Conservation (phyloP, 257 asterid species). For the Capsicum pubescens region DNA sequence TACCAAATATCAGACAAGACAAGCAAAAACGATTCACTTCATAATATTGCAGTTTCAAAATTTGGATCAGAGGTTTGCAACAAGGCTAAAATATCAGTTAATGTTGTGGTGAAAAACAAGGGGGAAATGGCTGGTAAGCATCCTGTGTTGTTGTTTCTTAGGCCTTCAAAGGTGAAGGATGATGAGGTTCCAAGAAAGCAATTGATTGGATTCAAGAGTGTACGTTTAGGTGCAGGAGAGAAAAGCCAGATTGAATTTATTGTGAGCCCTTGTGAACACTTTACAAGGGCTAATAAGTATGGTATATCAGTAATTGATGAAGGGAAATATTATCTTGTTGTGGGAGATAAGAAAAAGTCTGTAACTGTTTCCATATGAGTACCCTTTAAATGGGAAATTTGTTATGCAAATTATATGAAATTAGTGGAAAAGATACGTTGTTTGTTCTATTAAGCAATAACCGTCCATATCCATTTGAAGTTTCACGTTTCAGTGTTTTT, state of each 20-base stretch:
- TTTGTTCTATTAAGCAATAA: no score
- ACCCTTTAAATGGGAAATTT: slow-evolving; percentile 10
- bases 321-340: slow-evolving; percentile 47
- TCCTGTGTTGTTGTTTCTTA: slow-evolving; percentile 53
- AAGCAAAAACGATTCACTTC: background rate
- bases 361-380: slow-evolving; percentile 41
- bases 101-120: slow-evolving; percentile 46
- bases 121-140: slow-evolving; percentile 59
- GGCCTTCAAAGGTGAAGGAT: slow-evolving; percentile 28
- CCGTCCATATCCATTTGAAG: no score
- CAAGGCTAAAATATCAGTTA: slow-evolving; percentile 40
- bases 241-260: slow-evolving; percentile 44
- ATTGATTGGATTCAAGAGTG: slow-evolving; percentile 57
- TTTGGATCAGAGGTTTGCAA: slow-evolving; percentile 43
- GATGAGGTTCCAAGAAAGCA: slow-evolving; percentile 48
- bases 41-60: slow-evolving; percentile 39
- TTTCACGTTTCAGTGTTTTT: no score
- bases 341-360: slow-evolving; percentile 53
- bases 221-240: slow-evolving; percentile 44
- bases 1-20: background rate
- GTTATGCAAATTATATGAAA: no score
- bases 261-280: slow-evolving; percentile 57
- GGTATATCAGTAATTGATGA: slow-evolving; percentile 59
- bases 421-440: no score
- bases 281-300: slow-evolving; percentile 52